These are phyloP conservation scores for Alternaria metachromatica DNA, from an alignment of 2,329 filamentous ascomycete species.

Conservation along the genomic window DNA sequence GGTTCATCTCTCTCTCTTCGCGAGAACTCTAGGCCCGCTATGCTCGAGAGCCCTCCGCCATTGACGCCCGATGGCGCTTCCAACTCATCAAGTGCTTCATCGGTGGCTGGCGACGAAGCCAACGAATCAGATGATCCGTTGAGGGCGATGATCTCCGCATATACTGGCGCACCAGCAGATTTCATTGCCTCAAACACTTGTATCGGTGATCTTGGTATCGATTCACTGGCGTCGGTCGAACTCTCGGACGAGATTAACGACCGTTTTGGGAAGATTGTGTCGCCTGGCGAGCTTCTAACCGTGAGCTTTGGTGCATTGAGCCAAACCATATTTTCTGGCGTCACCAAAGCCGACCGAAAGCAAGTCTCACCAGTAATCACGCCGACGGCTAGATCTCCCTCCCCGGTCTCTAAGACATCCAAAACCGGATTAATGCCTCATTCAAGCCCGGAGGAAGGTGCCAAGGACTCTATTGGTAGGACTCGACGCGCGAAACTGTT, in stretches of 20 bases:
- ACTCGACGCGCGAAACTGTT: neutral
- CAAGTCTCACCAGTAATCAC: neutral
- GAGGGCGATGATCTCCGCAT: constrained; percentile 13
- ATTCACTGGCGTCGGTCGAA: constrained; percentile 23
- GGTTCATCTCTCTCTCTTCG: neutral
- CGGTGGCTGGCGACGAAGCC: neutral
- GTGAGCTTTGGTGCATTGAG: constrained; percentile 4
- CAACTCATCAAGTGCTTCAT: constrained; percentile 3
- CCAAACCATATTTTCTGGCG: neutral
- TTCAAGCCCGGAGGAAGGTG: neutral
- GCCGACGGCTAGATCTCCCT: neutral
- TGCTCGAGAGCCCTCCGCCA: neutral
- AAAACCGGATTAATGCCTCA: neutral
- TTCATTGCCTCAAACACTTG: constrained; percentile 4
- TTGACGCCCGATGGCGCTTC: constrained; percentile 3
- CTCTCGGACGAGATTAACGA: constrained; percentile 15
- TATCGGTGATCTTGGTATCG: constrained; percentile 24
- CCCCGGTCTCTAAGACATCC: neutral
- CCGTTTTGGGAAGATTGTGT: neutral
- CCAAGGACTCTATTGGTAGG: neutral
- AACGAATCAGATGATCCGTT: constrained; percentile 12
- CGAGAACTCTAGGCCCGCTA: neutral
- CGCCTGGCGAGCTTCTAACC: constrained; percentile 4
- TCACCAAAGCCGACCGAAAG: neutral
- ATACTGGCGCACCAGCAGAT: constrained; percentile 15